phyloP scores from a whole-genome alignment of 148 eudicot genomes.

The Arctostaphylos glauca region DNA sequence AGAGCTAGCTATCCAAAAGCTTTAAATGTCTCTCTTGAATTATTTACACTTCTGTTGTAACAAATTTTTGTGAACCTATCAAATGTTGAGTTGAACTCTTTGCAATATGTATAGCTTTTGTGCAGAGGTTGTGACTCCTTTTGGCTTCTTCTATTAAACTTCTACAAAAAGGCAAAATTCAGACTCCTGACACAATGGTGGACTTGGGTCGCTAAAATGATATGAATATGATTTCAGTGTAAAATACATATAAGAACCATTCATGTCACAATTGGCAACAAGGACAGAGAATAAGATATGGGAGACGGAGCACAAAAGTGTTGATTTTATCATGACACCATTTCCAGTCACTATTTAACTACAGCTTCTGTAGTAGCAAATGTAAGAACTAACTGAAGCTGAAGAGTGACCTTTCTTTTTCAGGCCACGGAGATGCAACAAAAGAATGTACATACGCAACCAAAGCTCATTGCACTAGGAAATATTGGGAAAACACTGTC shows the following conservation, averaged over 20 bases:
- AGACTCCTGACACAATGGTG: neutral
- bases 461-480: neutral
- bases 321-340: neutral
- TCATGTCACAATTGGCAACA: neutral
- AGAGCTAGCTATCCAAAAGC: neutral
- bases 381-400: neutral
- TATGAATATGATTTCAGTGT: neutral
- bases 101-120: neutral
- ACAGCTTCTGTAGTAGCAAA: neutral
- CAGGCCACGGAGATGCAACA: neutral
- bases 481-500: neutral
- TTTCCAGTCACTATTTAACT: neutral
- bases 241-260: neutral
- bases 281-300: neutral
- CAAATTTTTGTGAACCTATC: neutral
- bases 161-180: neutral
- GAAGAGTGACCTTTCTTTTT: slow-evolving; percentile 4
- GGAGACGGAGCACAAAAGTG: neutral
- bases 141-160: neutral
- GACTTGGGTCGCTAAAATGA: neutral
- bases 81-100: neutral
- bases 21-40: neutral
- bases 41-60: neutral
- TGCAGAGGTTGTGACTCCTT: neutral
- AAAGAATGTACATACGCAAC: neutral